Evolutionary conservation across 2,329 filamentous ascomycete species (phyloP), one percentile per base, ranked within the genome.

Genomic region (Graphilbum fragrans): DNA sequence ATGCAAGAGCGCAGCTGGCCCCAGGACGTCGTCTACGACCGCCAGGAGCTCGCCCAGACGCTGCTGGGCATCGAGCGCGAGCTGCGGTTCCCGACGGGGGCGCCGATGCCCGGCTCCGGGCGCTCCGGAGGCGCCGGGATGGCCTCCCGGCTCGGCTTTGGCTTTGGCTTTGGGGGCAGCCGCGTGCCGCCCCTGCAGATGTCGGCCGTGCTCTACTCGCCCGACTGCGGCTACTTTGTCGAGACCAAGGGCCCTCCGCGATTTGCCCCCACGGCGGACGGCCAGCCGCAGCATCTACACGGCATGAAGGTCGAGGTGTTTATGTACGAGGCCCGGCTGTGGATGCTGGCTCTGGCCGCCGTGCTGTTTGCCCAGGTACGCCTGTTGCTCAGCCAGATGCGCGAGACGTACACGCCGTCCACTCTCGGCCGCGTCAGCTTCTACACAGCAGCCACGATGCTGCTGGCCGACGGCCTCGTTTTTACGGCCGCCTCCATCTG

Each of bases 351-450:
- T 4, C 71, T 75, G 45, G 70, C 73, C 3, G 55, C 66, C 17
- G 57, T 80, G n/a, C 60, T 80, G 27, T 69, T 75, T 45, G 66
- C 60, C n/a, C 78, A 83, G 56, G 67, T 79, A 29, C 66, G 70
- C 47, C 63, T 82, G 4, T 63, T 81, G 41, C 77, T 79, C 52
- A 57, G 65, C 37, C 79, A 83, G 58, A 78, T 80, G 64, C 72
- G 71, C 48, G 77, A 81, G 52, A 72, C 77, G 1, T 77, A 67
- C 37, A 82, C 79, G 8, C 79, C 79, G 3, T 82, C 78, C 0
- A 82, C 77, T 2, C 65, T 81, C 49, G 77, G 74, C 4, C 67
- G 79, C 17, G 69, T 82, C 50, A 82, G 77, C 56, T 77, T 82
- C 53, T 70, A 70, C 53, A 80, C 77, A 0, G 65, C 72, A 20